These are phyloP conservation scores for Claviceps sp. DNA, from an alignment of 2,329 filamentous ascomycete genomes.

Conservation along the genomic window DNA sequence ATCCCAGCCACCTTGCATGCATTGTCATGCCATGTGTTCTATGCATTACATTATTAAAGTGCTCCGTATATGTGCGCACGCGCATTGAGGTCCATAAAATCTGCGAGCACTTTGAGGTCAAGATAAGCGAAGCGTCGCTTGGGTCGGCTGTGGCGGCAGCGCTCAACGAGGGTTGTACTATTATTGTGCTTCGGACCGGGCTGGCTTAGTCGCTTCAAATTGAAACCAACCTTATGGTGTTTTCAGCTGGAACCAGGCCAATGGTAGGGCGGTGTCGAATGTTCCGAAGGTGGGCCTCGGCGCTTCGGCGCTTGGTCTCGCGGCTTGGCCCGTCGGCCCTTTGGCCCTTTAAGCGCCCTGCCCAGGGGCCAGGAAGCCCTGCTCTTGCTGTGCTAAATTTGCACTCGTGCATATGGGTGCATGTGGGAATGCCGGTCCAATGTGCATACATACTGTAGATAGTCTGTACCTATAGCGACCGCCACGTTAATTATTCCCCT, in stretches of 20 bases:
- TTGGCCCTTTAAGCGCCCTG: not conserved
- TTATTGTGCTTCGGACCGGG: not conserved
- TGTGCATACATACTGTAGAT: too few species aligned
- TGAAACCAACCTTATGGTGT: not conserved
- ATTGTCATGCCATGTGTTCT: not conserved
- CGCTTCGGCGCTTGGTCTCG: not conserved
- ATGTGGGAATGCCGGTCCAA: not conserved
- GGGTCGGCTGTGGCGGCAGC: not conserved
- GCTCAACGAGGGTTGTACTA: not conserved
- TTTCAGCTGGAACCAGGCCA: not conserved
- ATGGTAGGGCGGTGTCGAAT: not conserved
- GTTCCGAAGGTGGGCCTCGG: not conserved
- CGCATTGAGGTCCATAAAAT: not conserved
- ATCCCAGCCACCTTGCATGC: not conserved
- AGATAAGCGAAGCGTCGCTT: not conserved
- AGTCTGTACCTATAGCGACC: too few species aligned
- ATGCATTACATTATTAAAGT: not conserved
- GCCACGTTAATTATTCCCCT: too few species aligned
- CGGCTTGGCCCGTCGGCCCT: conserved; percentile 3
- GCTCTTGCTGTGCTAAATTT: not conserved
- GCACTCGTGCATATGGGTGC: not conserved
- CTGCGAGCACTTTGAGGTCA: not conserved
- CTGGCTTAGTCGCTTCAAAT: not conserved
- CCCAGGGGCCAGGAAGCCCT: not conserved
- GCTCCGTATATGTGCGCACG: not conserved